A percentile compares a stretch with the other conserved stretches of the same genome.
These are phyloP conservation scores for Fusarium kyushuense DNA, from an alignment of 2,329 filamentous ascomycete genomes.

Conservation along the genomic window DNA sequence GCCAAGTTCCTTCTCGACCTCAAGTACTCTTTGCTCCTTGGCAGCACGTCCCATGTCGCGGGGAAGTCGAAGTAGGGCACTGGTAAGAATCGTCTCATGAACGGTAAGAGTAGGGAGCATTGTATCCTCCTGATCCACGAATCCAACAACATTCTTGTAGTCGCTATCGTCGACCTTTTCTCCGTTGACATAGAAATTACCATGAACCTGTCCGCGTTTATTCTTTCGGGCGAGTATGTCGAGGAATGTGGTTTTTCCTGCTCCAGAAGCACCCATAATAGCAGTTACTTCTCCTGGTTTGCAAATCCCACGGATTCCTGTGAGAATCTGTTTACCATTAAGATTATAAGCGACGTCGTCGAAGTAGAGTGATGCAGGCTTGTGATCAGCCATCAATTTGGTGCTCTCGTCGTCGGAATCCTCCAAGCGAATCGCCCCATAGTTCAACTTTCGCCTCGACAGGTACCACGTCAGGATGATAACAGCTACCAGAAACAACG, in stretches of 20 bases:
- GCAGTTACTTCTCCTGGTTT: slow-evolving; percentile 95
- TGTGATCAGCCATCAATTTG: slow-evolving; percentile 91
- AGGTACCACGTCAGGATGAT: slow-evolving; percentile 90
- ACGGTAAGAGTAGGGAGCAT: slow-evolving; percentile 96
- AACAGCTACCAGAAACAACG: slow-evolving; percentile 88
- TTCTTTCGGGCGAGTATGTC: slow-evolving; percentile 98
- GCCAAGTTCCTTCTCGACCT: slow-evolving; percentile 95
- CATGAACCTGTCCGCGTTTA: slow-evolving; percentile 82
- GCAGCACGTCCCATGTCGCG: slow-evolving; percentile 86
- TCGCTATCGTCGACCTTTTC: slow-evolving; percentile 87
- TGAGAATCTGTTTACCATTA: slow-evolving; percentile 88
- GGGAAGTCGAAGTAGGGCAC: slow-evolving; percentile 90
- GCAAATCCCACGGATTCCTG: slow-evolving; percentile 84
- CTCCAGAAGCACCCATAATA: slow-evolving; percentile 98
- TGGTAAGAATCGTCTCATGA: slow-evolving; percentile 96
- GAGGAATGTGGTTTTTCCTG: slow-evolving; percentile 96
- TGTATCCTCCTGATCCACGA: slow-evolving; percentile 98
- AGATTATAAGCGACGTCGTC: slow-evolving; percentile 88
- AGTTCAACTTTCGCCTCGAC: slow-evolving; percentile 76
- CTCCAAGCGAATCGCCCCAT: slow-evolving; percentile 83
- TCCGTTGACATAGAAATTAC: slow-evolving; percentile 93
- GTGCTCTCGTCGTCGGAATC: slow-evolving; percentile 90
- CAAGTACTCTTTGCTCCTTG: slow-evolving; percentile 92
- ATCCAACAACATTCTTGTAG: slow-evolving; percentile 92
- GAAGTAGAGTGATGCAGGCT: slow-evolving; percentile 88